Evolutionary conservation across 805 yeast genomes (phyloP), one percentile per base, ranked within the genome.

Genomic region (Hanseniaspora vineae): DNA sequence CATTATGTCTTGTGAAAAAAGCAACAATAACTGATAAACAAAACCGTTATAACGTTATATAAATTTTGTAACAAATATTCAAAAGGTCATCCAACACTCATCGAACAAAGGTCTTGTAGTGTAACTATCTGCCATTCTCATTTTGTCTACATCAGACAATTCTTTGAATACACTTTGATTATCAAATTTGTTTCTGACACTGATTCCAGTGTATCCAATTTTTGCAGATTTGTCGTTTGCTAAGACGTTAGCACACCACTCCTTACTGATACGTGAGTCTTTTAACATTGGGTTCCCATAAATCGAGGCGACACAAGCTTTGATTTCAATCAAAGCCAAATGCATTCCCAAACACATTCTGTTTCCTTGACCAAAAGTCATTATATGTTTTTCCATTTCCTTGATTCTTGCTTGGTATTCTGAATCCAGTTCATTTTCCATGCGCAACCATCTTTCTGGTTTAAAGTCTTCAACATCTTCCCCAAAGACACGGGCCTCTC

Each of bases 311-410:
- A 77, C 56, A 12, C 73, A 71, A 42, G 79, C 55, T 57, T 80
- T 81, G 69, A 81, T 78, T 57, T 81, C 88, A 40, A 75, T 73
- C 17, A 75, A 61, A 0, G 88, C 88, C 39, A 82, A 58, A 57
- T 81, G 71, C 77, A 78, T 73, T 1, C 90, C 89, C 47, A 81
- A 65, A 56, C 90, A 82, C 87, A 81, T 80, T 52, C 87, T 65
- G 18, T 78, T 69, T 2, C 89, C 90, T 39, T 78, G 74, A 1
- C 89, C 88, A 65, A 83, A 82, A 0, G 83, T 78, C 71, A 81
- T 73, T 70, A 80, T 73, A 53, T 69, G 68, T 46, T 66, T 70
- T 49, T 70, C 68, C 76, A 78, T 80, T 9, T 46, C 47, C 46
- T 63, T 69, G 33, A 73, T 55, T 39, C 80, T 56, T 6, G 49